phyloP scores from a whole-genome alignment of 2,329 filamentous ascomycete genomes.

The Nemania sp. region DNA sequence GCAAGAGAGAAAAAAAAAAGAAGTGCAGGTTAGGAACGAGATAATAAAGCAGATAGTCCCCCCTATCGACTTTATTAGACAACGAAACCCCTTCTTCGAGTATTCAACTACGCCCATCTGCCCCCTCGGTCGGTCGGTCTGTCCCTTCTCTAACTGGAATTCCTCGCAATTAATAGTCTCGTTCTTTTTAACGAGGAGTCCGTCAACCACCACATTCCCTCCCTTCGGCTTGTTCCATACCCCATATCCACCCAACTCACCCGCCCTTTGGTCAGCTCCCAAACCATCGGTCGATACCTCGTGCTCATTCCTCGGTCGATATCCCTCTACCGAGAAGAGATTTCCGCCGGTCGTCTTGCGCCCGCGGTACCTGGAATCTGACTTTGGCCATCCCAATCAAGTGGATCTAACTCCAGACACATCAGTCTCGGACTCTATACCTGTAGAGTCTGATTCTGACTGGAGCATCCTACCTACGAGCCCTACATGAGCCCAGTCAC shows the following conservation, averaged over 20 bases:
- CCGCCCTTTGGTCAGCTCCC: conserved; percentile 35
- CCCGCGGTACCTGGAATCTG: conserved; percentile 52
- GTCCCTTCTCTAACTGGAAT: conserved; percentile 48
- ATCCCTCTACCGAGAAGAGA: conserved; percentile 43
- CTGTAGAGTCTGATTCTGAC: conserved; percentile 52
- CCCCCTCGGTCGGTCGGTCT: conserved; percentile 6
- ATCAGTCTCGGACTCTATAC: conserved; percentile 51
- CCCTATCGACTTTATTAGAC: conserved; percentile 46
- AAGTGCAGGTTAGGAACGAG: conserved; percentile 36
- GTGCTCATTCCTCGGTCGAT: conserved; percentile 49
- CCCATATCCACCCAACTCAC: conserved; percentile 27
- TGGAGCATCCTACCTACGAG: conserved; percentile 50
- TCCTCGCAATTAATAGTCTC: conserved; percentile 47
- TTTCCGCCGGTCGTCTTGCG: conserved; percentile 47
- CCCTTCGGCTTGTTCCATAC: conserved; percentile 41
- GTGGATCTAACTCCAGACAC: conserved; percentile 49
- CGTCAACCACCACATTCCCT: conserved; percentile 47
- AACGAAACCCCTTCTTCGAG: conserved; percentile 46
- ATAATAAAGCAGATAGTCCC: conserved; percentile 40
- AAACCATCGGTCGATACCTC: conserved; percentile 35
- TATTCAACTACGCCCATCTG: conserved; percentile 34
- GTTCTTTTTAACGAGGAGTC: conserved; percentile 46
- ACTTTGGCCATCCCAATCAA: conserved; percentile 51
- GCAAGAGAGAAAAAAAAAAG: conserved; percentile 30
- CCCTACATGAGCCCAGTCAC: conserved; percentile 52